Percentiles rank a stretch among this genome's conserved stretches.
These are phyloP conservation scores for Wallemia ichthyophaga DNA, from an alignment of 1,284 basidiomycete genomes.

Conservation along the genomic window DNA sequence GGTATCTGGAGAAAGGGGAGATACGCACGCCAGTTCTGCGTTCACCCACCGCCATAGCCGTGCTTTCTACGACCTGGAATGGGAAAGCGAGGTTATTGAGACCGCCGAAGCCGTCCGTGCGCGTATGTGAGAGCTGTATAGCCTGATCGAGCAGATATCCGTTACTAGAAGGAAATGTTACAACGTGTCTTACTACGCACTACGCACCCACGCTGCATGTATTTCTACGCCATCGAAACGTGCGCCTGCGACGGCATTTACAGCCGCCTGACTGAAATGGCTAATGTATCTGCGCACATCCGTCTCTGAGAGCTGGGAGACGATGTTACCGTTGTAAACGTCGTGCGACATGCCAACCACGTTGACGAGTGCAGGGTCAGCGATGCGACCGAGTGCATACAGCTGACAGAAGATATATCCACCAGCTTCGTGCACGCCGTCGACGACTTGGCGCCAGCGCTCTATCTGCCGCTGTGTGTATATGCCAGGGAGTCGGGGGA, in stretches of 20 bases:
- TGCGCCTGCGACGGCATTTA: slow-evolving; percentile 23
- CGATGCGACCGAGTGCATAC: slow-evolving; percentile 16
- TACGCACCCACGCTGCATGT: slow-evolving; percentile 11
- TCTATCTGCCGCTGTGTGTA: slow-evolving; percentile 17
- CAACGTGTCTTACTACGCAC: neutral
- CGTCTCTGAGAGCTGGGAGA: neutral
- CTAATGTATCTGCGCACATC: neutral
- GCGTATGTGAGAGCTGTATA: slow-evolving; percentile 17
- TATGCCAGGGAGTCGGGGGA: slow-evolving; percentile 17
- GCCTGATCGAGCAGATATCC: neutral
- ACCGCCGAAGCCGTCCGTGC: slow-evolving; percentile 31
- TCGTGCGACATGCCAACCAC: neutral
- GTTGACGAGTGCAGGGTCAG: neutral
- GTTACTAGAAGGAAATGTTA: neutral
- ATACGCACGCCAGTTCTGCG: slow-evolving; percentile 24
- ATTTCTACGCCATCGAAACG: slow-evolving; percentile 36
- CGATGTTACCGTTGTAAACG: neutral
- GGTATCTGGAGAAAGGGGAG: slow-evolving; percentile 25
- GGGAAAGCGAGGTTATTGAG: slow-evolving; percentile 15
- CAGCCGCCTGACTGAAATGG: slow-evolving; percentile 15
- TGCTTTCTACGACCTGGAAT: slow-evolving; percentile 18
- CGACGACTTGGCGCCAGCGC: slow-evolving; percentile 18
- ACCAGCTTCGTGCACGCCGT: slow-evolving; percentile 17
- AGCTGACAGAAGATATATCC: slow-evolving; percentile 23
- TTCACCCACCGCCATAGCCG: slow-evolving; percentile 22